phyloP scores from a whole-genome alignment of 441 rosid genomes.

The Codiaeum variegatum region DNA sequence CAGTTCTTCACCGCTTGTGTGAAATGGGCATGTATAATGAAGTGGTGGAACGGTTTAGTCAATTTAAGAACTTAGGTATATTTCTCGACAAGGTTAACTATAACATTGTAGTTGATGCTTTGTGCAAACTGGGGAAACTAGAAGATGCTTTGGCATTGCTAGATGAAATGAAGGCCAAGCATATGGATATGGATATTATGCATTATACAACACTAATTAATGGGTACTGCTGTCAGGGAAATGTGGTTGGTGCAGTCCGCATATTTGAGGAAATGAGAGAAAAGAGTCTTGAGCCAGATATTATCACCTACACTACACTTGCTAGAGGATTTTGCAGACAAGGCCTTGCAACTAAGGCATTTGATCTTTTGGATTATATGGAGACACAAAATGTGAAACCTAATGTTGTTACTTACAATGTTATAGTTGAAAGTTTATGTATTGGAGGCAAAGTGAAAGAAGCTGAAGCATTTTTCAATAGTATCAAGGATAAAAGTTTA shows the following conservation, averaged over 20 bases:
- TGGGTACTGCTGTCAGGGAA: slow-evolving; percentile 55
- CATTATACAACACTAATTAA: slow-evolving; percentile 63
- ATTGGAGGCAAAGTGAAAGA: slow-evolving; percentile 47
- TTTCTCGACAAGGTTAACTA: slow-evolving; percentile 56
- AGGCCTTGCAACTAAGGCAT: slow-evolving; percentile 39
- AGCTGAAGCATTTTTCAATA: slow-evolving; percentile 46
- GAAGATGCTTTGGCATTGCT: slow-evolving; percentile 51
- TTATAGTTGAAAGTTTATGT: slow-evolving; percentile 64
- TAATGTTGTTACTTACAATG: slow-evolving; percentile 34
- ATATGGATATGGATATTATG: slow-evolving; percentile 45
- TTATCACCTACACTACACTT: slow-evolving; percentile 48
- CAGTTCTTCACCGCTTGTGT: slow-evolving; percentile 53
- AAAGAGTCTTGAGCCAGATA: slow-evolving; percentile 45
- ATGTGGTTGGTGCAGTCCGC: slow-evolving; percentile 38
- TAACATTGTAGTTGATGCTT: slow-evolving; percentile 45
- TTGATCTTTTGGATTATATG: slow-evolving; percentile 33
- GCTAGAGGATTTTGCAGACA: slow-evolving; percentile 46
- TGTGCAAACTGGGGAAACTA: slow-evolving; percentile 55
- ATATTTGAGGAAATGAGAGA: slow-evolving; percentile 49
- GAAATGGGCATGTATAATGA: slow-evolving; percentile 35
- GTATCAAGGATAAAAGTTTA: slow-evolving; percentile 32
- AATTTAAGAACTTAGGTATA: slow-evolving; percentile 34
- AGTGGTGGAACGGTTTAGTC: slow-evolving; percentile 39
- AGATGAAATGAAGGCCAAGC: slow-evolving; percentile 52
- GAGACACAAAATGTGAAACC: slow-evolving; percentile 43